phyloP scores from a whole-genome alignment of 2,329 filamentous ascomycete species.

The Furcasterigmium sp. region DNA sequence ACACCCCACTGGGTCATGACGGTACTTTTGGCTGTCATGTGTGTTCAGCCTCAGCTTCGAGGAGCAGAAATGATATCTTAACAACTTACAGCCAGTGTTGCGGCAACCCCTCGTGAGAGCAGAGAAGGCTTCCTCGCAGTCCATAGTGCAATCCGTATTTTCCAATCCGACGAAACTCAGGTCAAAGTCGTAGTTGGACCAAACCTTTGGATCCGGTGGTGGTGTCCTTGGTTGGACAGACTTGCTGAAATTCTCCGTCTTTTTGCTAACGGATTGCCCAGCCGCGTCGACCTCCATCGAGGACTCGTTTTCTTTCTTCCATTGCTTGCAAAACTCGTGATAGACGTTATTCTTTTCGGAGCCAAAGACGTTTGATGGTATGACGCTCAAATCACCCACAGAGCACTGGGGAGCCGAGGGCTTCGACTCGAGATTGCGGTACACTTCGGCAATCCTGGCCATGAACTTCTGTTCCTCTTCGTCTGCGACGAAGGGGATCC shows the following conservation, averaged over 20 bases:
- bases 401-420: neutral
- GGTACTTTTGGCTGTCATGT: neutral
- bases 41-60: neutral
- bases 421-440: neutral
- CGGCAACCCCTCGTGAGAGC: neutral
- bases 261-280: neutral
- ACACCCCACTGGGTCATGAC: neutral
- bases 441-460: neutral
- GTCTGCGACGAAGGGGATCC: too few species aligned
- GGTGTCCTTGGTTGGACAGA: neutral
- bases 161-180: neutral
- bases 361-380: neutral
- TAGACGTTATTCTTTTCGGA: neutral
- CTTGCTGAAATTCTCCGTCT: neutral
- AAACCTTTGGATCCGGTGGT: neutral
- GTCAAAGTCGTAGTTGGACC: neutral
- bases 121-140: neutral
- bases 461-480: neutral
- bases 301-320: neutral
- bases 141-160: neutral
- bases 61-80: neutral
- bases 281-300: neutral
- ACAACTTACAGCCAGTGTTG: neutral
- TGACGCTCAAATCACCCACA: neutral
- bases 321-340: neutral